Conservation (phyloP, 352 stramenopile species). For the Phytopythium cucurbitacearum region DNA sequence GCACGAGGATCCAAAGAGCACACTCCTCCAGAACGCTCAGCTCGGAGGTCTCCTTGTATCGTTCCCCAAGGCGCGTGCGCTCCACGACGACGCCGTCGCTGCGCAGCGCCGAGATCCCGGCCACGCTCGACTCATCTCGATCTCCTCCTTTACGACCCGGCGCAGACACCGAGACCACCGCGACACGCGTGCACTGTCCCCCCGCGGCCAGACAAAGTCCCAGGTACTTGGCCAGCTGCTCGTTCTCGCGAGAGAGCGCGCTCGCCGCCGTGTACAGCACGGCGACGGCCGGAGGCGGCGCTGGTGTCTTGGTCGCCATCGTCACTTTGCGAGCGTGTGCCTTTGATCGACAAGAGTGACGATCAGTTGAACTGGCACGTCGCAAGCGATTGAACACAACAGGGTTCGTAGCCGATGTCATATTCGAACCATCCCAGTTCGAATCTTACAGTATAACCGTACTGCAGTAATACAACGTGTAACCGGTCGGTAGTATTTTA, state of each 20-base stretch:
- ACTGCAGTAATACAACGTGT: too few relatives aligned
- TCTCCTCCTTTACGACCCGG: constrained; percentile 1
- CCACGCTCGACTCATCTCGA: background rate
- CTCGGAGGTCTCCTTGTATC: constrained; percentile 41
- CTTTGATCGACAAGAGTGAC: background rate
- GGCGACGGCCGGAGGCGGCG: constrained; percentile 31
- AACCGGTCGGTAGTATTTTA: too few relatives aligned
- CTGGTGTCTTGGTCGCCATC: constrained; percentile 7
- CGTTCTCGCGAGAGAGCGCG: constrained; percentile 41
- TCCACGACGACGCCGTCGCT: constrained; percentile 47
- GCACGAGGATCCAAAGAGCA: constrained; percentile 54
- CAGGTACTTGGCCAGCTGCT: constrained; percentile 58
- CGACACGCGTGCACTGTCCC: constrained; percentile 40
- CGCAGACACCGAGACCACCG: constrained; percentile 26
- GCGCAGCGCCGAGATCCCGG: constrained; percentile 21
- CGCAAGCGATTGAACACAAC: background rate
- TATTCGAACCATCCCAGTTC: too few relatives aligned
- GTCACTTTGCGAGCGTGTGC: background rate
- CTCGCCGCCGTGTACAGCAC: constrained; percentile 56
- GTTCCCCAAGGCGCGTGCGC: constrained; percentile 11
- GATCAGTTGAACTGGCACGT: background rate
- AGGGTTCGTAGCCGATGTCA: too few relatives aligned
- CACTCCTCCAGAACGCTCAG: constrained; percentile 38
- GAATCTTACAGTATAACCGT: too few relatives aligned
- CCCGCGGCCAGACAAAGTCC: constrained; percentile 48